Conservation (phyloP, 2,329 filamentous ascomycete genomes). For the Clonostachys byssicola region DNA sequence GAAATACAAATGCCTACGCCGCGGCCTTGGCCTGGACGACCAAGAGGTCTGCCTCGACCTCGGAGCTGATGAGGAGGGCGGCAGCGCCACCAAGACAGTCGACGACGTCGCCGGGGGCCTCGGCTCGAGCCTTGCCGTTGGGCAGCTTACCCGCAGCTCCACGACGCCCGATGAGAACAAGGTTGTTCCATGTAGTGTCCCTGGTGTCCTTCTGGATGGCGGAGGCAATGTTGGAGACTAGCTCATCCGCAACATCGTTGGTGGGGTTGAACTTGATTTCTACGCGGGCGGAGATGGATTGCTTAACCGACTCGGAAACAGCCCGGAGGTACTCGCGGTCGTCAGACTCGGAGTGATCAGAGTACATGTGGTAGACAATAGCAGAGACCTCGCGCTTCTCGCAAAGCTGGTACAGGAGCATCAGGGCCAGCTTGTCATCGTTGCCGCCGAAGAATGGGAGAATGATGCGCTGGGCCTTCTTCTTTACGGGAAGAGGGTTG, state of each 20-base stretch:
- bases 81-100: slow-evolving; percentile 13
- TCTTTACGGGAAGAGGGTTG: slow-evolving; percentile 51
- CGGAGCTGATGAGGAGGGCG: slow-evolving; percentile 7
- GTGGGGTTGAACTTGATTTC: slow-evolving; percentile 15
- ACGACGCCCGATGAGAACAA: slow-evolving; percentile 16
- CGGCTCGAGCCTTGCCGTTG: slow-evolving; percentile 15
- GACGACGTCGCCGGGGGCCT: slow-evolving; percentile 16
- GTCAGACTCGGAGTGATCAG: slow-evolving; percentile 12
- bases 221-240: slow-evolving; percentile 1
- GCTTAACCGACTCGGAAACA: slow-evolving; percentile 9
- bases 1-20: too few species aligned
- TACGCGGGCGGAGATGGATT: slow-evolving; percentile 8
- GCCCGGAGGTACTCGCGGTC: slow-evolving; percentile 20
- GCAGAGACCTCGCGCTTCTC: slow-evolving; percentile 75
- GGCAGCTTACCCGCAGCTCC: slow-evolving; percentile 10
- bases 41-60: slow-evolving; percentile 20
- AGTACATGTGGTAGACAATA: slow-evolving; percentile 56
- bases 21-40: slow-evolving; percentile 7
- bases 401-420: slow-evolving; percentile 79
- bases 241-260: slow-evolving; percentile 8
- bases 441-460: slow-evolving; percentile 80
- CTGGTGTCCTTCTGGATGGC: slow-evolving; percentile 10
- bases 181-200: slow-evolving; percentile 14
- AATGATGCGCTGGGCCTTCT: slow-evolving; percentile 79
- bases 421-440: slow-evolving; percentile 77